Conservation (phyloP, 768 basidiomycete species). For the Podaxis pistillaris region DNA sequence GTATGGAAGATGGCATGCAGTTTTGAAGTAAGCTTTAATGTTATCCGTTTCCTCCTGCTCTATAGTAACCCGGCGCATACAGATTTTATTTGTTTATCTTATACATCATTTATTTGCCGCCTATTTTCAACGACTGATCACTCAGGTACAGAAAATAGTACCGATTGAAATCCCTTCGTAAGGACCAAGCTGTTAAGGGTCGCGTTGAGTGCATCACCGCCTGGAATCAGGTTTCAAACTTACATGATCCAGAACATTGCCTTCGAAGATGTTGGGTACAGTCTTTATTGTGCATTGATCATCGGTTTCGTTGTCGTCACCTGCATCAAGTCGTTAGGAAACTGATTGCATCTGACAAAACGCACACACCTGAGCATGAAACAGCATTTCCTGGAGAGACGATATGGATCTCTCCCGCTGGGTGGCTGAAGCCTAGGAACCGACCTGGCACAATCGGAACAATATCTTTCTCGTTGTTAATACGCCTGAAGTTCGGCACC, state of each 20-base stretch:
- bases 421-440: slow-evolving; percentile 48
- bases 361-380: slow-evolving; percentile 33
- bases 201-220: neutral
- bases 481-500: slow-evolving; percentile 37
- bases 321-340: slow-evolving; percentile 16
- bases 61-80: neutral
- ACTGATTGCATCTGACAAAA: neutral
- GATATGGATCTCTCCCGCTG: slow-evolving; percentile 56
- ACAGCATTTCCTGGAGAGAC: slow-evolving; percentile 35
- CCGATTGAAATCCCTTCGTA: slow-evolving; percentile 56
- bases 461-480: slow-evolving; percentile 42
- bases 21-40: neutral
- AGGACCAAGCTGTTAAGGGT: slow-evolving; percentile 39
- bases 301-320: slow-evolving; percentile 55
- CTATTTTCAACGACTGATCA: neutral
- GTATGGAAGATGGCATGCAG: slow-evolving; percentile 30
- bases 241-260: slow-evolving; percentile 53
- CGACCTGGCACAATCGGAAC: slow-evolving; percentile 59
- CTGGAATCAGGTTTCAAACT: slow-evolving; percentile 13
- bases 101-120: neutral
- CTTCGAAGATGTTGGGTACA: slow-evolving; percentile 52
- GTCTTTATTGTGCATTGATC: slow-evolving; percentile 50
- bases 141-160: slow-evolving; percentile 35
- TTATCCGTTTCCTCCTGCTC: neutral
- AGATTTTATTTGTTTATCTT: neutral